Evolutionary conservation across 306 rosid species (phyloP), one percentile per base, ranked within the genome.

Genomic region (Cucumis melo): DNA sequence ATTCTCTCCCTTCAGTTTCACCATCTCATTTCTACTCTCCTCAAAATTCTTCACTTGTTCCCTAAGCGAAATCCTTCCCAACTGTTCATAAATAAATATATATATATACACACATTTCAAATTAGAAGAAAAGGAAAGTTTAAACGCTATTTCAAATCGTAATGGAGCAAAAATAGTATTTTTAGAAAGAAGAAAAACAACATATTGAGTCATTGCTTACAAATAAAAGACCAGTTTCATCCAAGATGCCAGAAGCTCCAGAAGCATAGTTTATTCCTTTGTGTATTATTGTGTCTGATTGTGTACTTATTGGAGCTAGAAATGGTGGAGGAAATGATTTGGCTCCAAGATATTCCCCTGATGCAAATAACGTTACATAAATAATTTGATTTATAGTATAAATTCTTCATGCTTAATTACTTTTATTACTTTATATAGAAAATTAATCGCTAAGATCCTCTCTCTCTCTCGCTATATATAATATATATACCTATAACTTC

Each of bases 281-380:
- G 3, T 62, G 12, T 68, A 80, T 32, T 3, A 3, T 13, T 38
- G 86, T 80, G 51, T 81, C 81, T 23, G 64, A 60, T 80, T 70
- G 16, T 34, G 86, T 62, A 48, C 78, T 79, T 4, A 32, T 32
- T 78, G 91, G 91, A 13, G 91, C 89, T 4, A 87, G 78, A 77
- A 81, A 87, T 34, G 91, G 89, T n/a, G 84, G 89, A 16, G 91
- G 89, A 82, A 85, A 87, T 58, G 86, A 83, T 75, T 80, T 76
- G 44, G 80, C 86, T 50, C 91, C 89, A 36, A 85, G 83, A 76
- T 80, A 79, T 87, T 87, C 65, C 64, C 87, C 87, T 87, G 36
- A 65, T 65, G 38, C 50, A 65, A 19, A 27, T 27, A 27, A 65
- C 27, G 10, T 5, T 66, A 10, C 9, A 34, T 36, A 34, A 61